These are phyloP conservation scores for Aspergillus incahuasiensis DNA, from an alignment of 495 filamentous ascomycete species.

Conservation along the genomic window DNA sequence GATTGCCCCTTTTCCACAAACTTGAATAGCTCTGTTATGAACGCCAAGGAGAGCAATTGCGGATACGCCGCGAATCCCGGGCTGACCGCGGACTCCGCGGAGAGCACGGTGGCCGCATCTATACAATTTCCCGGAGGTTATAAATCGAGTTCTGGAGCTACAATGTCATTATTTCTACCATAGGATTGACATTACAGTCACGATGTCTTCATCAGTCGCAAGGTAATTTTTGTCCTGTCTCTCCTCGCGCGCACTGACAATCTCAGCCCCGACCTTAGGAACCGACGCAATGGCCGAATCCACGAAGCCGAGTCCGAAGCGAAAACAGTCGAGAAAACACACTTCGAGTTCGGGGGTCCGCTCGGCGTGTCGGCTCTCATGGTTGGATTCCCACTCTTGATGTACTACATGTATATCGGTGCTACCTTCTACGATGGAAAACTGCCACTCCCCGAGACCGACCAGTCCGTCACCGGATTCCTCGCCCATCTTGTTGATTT, in stretches of 20 bases:
- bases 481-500: conserved; percentile 57
- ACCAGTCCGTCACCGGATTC: conserved; percentile 62
- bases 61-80: conserved; percentile 1
- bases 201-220: not conserved
- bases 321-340: not conserved
- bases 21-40: not conserved
- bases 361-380: conserved; percentile 70
- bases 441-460: conserved; percentile 58
- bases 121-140: not conserved
- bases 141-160: not conserved
- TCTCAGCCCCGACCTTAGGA: not conserved
- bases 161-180: not conserved
- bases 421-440: conserved; percentile 82
- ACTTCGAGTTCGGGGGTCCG: conserved; percentile 85
- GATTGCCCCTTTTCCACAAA: not conserved
- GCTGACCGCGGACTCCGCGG: conserved; percentile 19
- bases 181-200: not conserved
- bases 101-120: conserved; percentile 3
- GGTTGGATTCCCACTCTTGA: conserved; percentile 80
- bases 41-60: not conserved
- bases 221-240: not conserved
- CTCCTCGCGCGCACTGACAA: not conserved
- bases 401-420: conserved; percentile 99
- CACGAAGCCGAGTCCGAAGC: not conserved
- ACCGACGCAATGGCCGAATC: not conserved